phyloP scores from a whole-genome alignment of 345 rosid species.

The Noccaea caerulescens region DNA sequence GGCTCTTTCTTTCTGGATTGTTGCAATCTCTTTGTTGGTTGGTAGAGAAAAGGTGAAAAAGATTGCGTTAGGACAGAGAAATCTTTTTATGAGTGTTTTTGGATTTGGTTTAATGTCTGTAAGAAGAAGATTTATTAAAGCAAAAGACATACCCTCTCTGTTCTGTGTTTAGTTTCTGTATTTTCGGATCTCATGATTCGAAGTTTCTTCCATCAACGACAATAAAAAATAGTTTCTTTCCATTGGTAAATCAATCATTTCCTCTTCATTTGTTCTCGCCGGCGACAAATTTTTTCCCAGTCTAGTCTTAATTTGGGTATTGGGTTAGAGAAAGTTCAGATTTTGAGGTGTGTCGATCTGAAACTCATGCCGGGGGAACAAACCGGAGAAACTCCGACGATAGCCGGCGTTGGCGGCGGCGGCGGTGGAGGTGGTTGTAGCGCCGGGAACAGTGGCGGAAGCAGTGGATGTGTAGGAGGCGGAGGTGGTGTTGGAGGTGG shows the following conservation, averaged over 20 bases:
- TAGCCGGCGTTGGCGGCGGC: slow-evolving; percentile 44
- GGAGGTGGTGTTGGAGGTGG: slow-evolving; percentile 29
- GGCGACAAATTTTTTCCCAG: neutral
- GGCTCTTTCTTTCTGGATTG: slow-evolving; percentile 19
- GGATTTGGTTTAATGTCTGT: slow-evolving; percentile 35
- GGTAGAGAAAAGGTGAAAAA: slow-evolving; percentile 16
- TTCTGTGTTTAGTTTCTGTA: slow-evolving; percentile 5
- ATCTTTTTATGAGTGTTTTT: neutral
- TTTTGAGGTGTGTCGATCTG: slow-evolving; percentile 45
- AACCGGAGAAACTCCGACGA: slow-evolving; percentile 57
- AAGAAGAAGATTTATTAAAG: neutral
- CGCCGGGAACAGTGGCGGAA: slow-evolving; percentile 43
- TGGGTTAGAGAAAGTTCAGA: slow-evolving; percentile 9
- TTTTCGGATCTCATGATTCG: slow-evolving; percentile 24
- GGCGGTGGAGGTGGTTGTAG: slow-evolving; percentile 47
- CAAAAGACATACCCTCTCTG: slow-evolving; percentile 20
- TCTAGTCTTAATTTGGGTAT: slow-evolving; percentile 20
- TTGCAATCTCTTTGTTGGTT: slow-evolving; percentile 29
- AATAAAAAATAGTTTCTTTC: neutral
- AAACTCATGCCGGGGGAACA: slow-evolving; percentile 67
- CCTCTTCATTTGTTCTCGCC: neutral
- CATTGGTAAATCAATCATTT: neutral
- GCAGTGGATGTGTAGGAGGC: slow-evolving; percentile 45
- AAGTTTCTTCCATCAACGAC: slow-evolving; percentile 11
- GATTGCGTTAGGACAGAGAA: slow-evolving; percentile 17